A percentile compares a stretch with the other conserved stretches of the same genome.
These are phyloP conservation scores for Colletotrichum tabaci DNA, from an alignment of 2,329 filamentous ascomycete species.

Conservation along the genomic window DNA sequence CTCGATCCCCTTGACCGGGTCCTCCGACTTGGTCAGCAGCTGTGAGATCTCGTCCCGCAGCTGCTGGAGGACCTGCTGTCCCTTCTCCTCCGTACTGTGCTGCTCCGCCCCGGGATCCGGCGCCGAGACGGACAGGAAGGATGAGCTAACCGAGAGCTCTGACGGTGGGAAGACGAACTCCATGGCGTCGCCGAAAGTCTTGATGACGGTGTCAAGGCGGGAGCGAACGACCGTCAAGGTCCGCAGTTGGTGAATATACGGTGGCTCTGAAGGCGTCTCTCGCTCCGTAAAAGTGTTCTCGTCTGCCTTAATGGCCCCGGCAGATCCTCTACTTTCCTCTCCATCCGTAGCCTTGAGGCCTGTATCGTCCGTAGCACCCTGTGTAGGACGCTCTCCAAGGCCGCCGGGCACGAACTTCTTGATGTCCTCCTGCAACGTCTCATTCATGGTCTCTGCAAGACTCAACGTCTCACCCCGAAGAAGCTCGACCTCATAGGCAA, in stretches of 20 bases:
- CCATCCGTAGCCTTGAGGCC: constrained; percentile 30
- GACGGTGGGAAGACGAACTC: constrained; percentile 93
- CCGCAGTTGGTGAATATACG: constrained; percentile 83
- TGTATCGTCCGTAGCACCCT: constrained; percentile 42
- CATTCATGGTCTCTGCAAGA: constrained; percentile 83
- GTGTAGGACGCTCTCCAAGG: constrained; percentile 50
- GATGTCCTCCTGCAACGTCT: constrained; percentile 80
- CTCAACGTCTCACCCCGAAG: constrained; percentile 88
- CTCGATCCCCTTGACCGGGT: constrained; percentile 77
- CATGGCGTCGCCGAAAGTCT: constrained; percentile 95
- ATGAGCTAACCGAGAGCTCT: constrained; percentile 85
- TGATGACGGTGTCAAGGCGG: constrained; percentile 90
- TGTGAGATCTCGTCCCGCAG: constrained; percentile 80
- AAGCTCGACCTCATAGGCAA: constrained; percentile 96
- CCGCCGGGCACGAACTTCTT: constrained; percentile 77
- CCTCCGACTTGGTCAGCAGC: constrained; percentile 71
- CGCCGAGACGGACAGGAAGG: constrained; percentile 90
- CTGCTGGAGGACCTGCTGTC: constrained; percentile 82
- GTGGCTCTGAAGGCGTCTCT: constrained; percentile 63
- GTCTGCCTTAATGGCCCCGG: constrained; percentile 16
- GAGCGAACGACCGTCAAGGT: constrained; percentile 86
- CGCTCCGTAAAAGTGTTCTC: constrained; percentile 41
- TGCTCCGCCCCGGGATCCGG: constrained; percentile 75
- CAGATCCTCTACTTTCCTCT: constrained; percentile 30
- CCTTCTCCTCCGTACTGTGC: constrained; percentile 86